Evolutionary conservation across 1,284 basidiomycete genomes (phyloP), one percentile per base, ranked within the genome.

Genomic region (Rhodotorula mucilaginosa): DNA sequence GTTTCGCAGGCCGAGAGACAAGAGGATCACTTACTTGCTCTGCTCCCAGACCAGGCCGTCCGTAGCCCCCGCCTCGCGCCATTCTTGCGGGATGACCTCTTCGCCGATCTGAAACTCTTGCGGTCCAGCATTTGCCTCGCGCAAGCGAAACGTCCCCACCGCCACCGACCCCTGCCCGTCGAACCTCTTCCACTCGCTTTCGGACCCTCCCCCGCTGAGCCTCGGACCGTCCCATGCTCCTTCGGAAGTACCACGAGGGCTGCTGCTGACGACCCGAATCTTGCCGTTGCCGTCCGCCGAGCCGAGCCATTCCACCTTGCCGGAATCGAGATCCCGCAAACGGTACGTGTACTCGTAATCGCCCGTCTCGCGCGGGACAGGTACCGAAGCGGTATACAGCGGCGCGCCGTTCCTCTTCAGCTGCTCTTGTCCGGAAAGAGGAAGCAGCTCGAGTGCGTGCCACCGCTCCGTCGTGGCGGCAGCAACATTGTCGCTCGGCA

Each of bases 261-360:
- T 21, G 51, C 21, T 18, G 23, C 1, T 13, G 12, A 68, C 44
- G 31, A 74, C 31, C 19, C 57, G 48, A 15, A 75, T 61, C 48
- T 58, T 60, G 7, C 74, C 76, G 54, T 67, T 72, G n/a, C 52
- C 39, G 10, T 64, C 72, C 6, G 58, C 56, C 21, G 61, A 39
- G 10, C 69, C 72, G 7, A 75, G 67, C 76, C 76, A 77, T 15
- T 70, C 56, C 18, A 74, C 39, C 21, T 65, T 57, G 23, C 64
- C 74, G 5, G 21, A 18, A 3, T 5, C 4, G 3, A 46, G 10
- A 12, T 63, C 31, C 13, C 52, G 52, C 0, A 70, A 58, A 23
- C 76, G 64, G 60, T 62, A 77, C 6, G 76, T 77, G 63, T 67
- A 75, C 62, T 77, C 74, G 64, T 54, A 75, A 13, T 16, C 18